These are phyloP conservation scores for Saussurea involucrata DNA, from an alignment of 129 eudicot species.

Conservation along the genomic window DNA sequence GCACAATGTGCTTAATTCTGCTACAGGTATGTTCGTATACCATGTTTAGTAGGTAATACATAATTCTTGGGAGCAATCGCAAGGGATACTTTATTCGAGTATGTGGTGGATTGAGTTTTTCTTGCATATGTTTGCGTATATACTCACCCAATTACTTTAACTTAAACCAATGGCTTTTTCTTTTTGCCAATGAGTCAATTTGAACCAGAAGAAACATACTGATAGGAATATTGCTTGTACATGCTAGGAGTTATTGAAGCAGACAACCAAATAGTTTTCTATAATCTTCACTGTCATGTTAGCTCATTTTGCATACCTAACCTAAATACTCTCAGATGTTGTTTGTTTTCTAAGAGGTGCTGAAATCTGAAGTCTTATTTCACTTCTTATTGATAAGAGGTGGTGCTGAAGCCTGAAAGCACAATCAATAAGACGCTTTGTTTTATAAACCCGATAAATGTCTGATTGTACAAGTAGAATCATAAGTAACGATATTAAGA, in stretches of 20 bases:
- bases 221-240: neutral
- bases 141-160: neutral
- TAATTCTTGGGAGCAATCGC: neutral
- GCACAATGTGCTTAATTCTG: neutral
- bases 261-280: neutral
- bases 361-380: neutral
- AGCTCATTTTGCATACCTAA: neutral
- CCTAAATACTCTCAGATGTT: neutral
- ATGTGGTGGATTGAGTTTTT: neutral
- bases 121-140: neutral
- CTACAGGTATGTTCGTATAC: neutral
- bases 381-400: neutral
- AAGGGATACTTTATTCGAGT: neutral
- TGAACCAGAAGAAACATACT: neutral
- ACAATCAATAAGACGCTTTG: neutral
- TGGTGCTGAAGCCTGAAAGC: neutral
- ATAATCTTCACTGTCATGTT: neutral
- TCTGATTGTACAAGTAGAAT: neutral
- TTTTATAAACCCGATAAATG: neutral
- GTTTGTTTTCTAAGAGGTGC: neutral
- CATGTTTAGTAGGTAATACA: neutral
- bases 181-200: neutral
- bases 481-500: no score
- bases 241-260: neutral
- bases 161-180: neutral